phyloP scores from a whole-genome alignment of 2,329 filamentous ascomycete genomes.

The Diaporthe aspalathi region DNA sequence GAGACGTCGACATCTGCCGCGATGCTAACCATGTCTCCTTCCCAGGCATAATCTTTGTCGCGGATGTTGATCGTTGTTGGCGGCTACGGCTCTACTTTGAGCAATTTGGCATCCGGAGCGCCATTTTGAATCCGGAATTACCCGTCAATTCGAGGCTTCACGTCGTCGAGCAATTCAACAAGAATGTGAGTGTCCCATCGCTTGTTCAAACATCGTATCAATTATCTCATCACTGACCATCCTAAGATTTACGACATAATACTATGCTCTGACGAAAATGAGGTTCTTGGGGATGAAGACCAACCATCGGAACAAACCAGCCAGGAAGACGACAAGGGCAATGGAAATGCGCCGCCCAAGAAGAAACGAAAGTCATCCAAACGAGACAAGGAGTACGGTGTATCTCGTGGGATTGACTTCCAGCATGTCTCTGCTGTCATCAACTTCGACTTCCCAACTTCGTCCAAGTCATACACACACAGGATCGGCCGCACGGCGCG shows the following conservation, averaged over 20 bases:
- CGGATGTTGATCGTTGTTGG: conserved; percentile 89
- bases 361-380: conserved; percentile 75
- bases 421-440: conserved; percentile 93
- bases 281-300: conserved; percentile 78
- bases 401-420: conserved; percentile 97
- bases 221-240: conserved; percentile 5
- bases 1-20: neutral
- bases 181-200: conserved; percentile 67
- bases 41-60: conserved; percentile 68
- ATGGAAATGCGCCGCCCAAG: conserved; percentile 59
- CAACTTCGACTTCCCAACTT: conserved; percentile 94
- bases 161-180: conserved; percentile 97
- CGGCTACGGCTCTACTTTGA: conserved; percentile 94
- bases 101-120: conserved; percentile 94
- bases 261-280: conserved; percentile 93
- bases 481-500: conserved; percentile 93
- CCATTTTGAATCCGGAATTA: conserved; percentile 92
- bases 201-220: too few species aligned
- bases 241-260: conserved; percentile 87
- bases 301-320: conserved; percentile 47
- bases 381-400: conserved; percentile 87
- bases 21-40: conserved; percentile 3
- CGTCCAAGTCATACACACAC: conserved; percentile 94
- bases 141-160: conserved; percentile 94
- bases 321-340: conserved; percentile 35